Base-by-base conservation (phyloP, 768 basidiomycete species). In the Mycena crocata region DNA sequence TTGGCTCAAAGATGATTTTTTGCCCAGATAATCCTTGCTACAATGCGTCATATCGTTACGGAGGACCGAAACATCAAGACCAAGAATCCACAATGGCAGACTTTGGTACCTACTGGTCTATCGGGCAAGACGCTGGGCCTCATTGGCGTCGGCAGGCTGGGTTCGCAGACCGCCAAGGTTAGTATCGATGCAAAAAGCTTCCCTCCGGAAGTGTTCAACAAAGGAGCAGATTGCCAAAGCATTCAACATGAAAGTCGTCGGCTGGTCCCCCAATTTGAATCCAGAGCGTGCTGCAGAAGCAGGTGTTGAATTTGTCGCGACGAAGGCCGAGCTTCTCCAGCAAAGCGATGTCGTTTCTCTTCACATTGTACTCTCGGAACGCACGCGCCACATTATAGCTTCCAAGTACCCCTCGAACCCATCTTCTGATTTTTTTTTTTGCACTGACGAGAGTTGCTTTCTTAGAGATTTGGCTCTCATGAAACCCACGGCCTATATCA, bases 261-360 rank as follows among this genome's bases (percentile, higher is more conserved):
- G 82, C 1, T 92, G 90, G 90, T 89, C 87, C 5, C 89, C 89
- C 1, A 80, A 91, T 73, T 75, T 93, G 19, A 91, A 88, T 0
- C 81, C 80, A 13, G 87, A 87, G 67, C 81, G 88, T 12, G 88
- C 87, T 13, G 78, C 80, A 5, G 77, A 70, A 15, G 87, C 85
- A 1, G 87, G 87, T 5, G 87, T 86, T 5, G 83, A 83, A 39
- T 85, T 79, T 70, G 80, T 80, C 5, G 57, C 77, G 24, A 80
- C 84, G 1, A 89, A 91, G 68, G 84, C 85, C 42, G 83, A 87
- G 44, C 79, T 92, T 4, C 77, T 92, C 59, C 72, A 72, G 51
- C 73, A 78, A 32, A 85, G 87, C 62, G 90, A 91, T 72, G 77
- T 92, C 55, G 81, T 91, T 2, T 89, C 89, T 0, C 72, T 92